Conservation (phyloP, 306 rosid species). For the Vigna radiata region DNA sequence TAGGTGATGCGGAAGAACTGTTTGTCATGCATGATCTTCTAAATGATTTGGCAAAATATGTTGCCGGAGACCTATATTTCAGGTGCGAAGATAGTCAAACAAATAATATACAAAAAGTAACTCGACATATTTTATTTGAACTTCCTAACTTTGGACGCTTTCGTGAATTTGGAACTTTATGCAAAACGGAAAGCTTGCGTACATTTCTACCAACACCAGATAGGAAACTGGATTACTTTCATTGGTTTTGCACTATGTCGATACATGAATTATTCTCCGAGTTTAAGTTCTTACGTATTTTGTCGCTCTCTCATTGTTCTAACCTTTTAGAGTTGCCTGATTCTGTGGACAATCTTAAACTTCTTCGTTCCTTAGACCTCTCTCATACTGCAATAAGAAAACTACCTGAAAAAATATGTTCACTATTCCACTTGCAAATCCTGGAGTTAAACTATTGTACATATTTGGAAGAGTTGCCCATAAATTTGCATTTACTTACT, state of each 20-base stretch:
- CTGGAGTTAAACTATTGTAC: neutral
- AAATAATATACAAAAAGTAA: rapidly evolving
- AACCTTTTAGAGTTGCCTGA: neutral
- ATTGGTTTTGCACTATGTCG: neutral
- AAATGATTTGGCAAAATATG: neutral
- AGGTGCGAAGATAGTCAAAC: neutral
- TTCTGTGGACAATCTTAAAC: neutral
- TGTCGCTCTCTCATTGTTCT: neutral
- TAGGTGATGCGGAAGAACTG: rapidly evolving
- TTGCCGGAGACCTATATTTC: neutral
- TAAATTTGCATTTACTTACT: neutral
- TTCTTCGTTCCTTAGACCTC: neutral
- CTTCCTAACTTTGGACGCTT: rapidly evolving
- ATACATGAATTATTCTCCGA: neutral
- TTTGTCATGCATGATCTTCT: neutral
- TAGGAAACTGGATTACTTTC: too few relatives aligned
- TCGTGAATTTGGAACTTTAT: too few relatives aligned
- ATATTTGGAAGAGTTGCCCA: neutral
- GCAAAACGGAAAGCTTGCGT: too few relatives aligned
- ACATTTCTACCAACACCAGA: too few relatives aligned
- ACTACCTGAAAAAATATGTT: neutral
- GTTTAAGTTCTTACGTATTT: neutral
- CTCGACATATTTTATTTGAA: neutral
- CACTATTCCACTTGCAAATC: neutral
- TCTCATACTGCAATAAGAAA: rapidly evolving